Percentiles rank a stretch among this genome's conserved stretches.
Conservation (phyloP, 1,139 yeast genomes). For the Magnusiomyces sp. region DNA sequence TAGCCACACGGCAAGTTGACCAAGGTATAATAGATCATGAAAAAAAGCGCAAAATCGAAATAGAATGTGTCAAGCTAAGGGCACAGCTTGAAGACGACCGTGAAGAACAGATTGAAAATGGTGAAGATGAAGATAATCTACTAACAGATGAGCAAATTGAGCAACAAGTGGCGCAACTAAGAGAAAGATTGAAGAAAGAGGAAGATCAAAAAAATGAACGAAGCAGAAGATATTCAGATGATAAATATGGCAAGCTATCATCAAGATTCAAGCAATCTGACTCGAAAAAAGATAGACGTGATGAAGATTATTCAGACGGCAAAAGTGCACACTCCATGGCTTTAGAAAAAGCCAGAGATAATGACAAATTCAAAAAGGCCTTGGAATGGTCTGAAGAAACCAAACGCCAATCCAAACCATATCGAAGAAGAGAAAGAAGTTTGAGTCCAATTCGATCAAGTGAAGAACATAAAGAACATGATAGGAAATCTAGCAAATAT, state of each 20-base stretch:
- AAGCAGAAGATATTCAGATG: not conserved
- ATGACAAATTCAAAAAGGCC: constrained; percentile 17
- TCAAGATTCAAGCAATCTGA: not conserved
- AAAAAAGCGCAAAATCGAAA: constrained; percentile 42
- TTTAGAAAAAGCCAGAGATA: constrained; percentile 17
- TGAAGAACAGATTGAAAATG: constrained; percentile 7
- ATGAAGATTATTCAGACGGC: constrained; percentile 4
- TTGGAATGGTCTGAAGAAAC: constrained; percentile 1
- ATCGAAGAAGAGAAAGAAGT: constrained; percentile 10
- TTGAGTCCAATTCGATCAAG: constrained; percentile 6
- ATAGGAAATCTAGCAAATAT: too few relatives aligned
- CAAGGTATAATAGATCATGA: constrained; percentile 41
- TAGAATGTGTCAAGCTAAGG: constrained; percentile 46
- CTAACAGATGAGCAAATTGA: constrained; percentile 21
- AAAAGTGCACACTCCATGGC: constrained; percentile 20
- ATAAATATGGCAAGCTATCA: not conserved
- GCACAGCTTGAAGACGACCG: constrained; percentile 27
- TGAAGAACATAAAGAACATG: too few relatives aligned
- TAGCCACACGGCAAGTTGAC: constrained; percentile 28
- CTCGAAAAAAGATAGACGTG: not conserved
- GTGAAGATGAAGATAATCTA: not conserved
- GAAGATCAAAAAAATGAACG: constrained; percentile 7
- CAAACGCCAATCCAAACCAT: constrained; percentile 2
- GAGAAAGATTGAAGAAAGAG: constrained; percentile 19
- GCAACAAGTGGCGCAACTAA: constrained; percentile 25